Evolutionary conservation across 192 early-diverging fungal species (phyloP), one percentile per base, ranked within the genome.

Genomic region (Backusella tarrabulga): DNA sequence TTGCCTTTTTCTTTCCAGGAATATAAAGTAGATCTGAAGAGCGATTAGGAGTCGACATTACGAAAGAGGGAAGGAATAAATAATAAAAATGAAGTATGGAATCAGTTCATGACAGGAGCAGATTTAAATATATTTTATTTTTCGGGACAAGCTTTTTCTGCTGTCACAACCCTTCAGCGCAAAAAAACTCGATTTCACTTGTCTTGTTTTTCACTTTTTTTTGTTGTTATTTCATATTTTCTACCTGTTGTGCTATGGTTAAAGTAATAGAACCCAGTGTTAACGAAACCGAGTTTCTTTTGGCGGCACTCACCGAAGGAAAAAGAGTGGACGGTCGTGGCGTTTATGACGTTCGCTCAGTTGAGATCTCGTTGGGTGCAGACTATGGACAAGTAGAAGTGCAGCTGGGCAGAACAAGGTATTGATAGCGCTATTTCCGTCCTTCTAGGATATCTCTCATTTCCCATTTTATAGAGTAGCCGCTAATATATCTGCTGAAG

Each of bases 351-450:
- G 87, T 94, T 75, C 88, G 96, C 54, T 81, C 87, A 35, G 76
- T 94, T 12, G 80, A 88, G 32, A 89, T 97, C 26, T 67, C 77
- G 12, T 89, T 95, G 76, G 93, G 94, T 34, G 85, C 88, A 0
- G 88, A 93, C 35, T 84, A 82, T 75, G 96, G 97, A 1, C 80
- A 90, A 34, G 91, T 87, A 15, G 88, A 96, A 77, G 94, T 97
- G 1, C 89, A 90, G 36, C 84, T 97, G 34, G 96, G 97, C 3
- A 91, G 90, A 74, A 98, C 97, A 42, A 90, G 90, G 87, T 89
- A 73, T 68, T 12, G 23, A n/a, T 40, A 40, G 34, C 11, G 34
- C 21, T 38, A 41, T 29, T 9, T 12, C 17, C 38, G 3, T 40
- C 9, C 11, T 40, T 40, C 1, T 44, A 44, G 42, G 15, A 44